Base-by-base conservation (phyloP, 75 land plant genomes). In the Pinus tabuliformis region DNA sequence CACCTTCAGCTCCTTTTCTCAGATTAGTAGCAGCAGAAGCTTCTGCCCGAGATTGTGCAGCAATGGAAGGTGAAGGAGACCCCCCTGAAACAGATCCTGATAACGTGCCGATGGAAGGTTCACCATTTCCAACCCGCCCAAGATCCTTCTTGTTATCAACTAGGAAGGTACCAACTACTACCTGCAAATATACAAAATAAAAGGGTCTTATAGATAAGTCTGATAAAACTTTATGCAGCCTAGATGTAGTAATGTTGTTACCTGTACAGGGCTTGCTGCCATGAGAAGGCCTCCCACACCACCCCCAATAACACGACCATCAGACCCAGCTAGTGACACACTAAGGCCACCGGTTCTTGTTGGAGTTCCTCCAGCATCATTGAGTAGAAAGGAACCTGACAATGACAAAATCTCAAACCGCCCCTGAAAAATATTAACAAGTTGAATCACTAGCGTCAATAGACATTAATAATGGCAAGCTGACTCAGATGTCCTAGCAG, bases 201-300 rank as follows among this genome's bases (percentile, higher is more conserved):
- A 42, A 42, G 11, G 13, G n/a, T 33, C 36, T 37, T 64, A 64
- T 6, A 64, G 42, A 64, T 64, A 36, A 33, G 6, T 7, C 20
- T 17, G 39, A 36, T 64, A 64, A 49, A 11, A 49, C 12, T 42
- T 68, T 68, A 12, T 17, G 7, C 72, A 68, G 11, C 13, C n/a
- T 20, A 12, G 20, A 20, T 1, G 36, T 36, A 36, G 20, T 8
- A 64, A 36, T 64, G 36, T 7, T 68, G 6, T 39, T 22, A 96
- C 99, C 99, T 96, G 99, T 57, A 96, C 93, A 24, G 98, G 95
- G 57, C 90, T 83, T 18, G 98, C 99, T 59, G 99, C 99, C 21
- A 84, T 86, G 58, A 96, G 78, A 64, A 92, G 77, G 36, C 99
- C 99, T 22, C 95, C 97, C 21, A 96, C 98, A 57, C 95, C 83